These are phyloP conservation scores for Naganishia vishniacii DNA, from an alignment of 768 basidiomycete species.

Conservation along the genomic window DNA sequence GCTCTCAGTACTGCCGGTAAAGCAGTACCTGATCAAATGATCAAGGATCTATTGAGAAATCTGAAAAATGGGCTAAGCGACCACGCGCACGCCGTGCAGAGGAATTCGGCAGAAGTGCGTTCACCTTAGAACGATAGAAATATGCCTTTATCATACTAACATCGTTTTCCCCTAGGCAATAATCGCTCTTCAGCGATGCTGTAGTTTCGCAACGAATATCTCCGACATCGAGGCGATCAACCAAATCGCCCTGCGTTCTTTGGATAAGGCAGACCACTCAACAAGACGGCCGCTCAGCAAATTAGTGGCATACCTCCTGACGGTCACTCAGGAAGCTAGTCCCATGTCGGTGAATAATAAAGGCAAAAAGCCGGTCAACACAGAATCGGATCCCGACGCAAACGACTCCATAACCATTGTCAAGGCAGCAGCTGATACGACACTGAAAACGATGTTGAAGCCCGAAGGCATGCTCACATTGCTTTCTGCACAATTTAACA, in stretches of 20 bases:
- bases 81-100: slow-evolving; percentile 76
- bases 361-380: slow-evolving; percentile 55
- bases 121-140: too few species aligned
- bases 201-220: slow-evolving; percentile 57
- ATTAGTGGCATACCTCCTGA: slow-evolving; percentile 75
- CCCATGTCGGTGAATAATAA: slow-evolving; percentile 49
- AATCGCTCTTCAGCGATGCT: slow-evolving; percentile 57
- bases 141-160: not conserved
- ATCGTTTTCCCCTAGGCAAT: slow-evolving; percentile 52
- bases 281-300: slow-evolving; percentile 74
- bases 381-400: slow-evolving; percentile 53
- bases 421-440: slow-evolving; percentile 54
- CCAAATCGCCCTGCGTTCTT: slow-evolving; percentile 60
- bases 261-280: slow-evolving; percentile 76
- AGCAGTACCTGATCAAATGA: slow-evolving; percentile 69
- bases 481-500: slow-evolving; percentile 76
- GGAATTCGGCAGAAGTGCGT: slow-evolving; percentile 70
- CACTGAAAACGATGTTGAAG: slow-evolving; percentile 64
- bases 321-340: slow-evolving; percentile 66
- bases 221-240: slow-evolving; percentile 75
- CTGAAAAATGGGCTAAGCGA: slow-evolving; percentile 69
- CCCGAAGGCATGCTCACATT: slow-evolving; percentile 75
- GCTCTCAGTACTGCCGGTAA: slow-evolving; percentile 72
- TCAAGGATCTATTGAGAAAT: slow-evolving; percentile 78
- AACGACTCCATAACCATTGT: slow-evolving; percentile 57